Base-by-base conservation (phyloP, 129 eudicot genomes). In the Tagetes patula region DNA sequence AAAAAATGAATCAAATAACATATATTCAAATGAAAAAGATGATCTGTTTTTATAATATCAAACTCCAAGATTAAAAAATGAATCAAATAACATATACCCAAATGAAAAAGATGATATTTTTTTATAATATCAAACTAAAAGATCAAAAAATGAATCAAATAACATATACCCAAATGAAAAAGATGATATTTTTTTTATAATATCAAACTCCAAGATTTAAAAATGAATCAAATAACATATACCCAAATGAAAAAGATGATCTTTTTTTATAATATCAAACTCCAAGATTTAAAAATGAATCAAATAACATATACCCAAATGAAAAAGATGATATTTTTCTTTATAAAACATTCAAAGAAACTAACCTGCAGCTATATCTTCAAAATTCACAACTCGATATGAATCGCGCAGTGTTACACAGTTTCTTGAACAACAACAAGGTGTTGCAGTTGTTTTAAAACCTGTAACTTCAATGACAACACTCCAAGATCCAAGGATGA, bases 201-300 rank as follows among this genome's bases (percentile, higher is more conserved):
- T 1, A 54, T 38, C 65, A 52, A 42, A 20, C 41, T 74, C 74
- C 39, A 54, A 42, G 67, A 67, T 77, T 58, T 13, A 69, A 69
- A 77, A 1, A 46, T 37, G 34, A 27, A 59, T 67, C 20, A 53
- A 20, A 20, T 20, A 20, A 20, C 0, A 20, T 20, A 20, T 20
- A 20, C 27, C 27, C 27, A 20, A 20, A 20, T 20, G 27, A 20
- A 20, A 20, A 20, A 20, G 27, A 20, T 20, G 27, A 20, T 20
- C 27, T 20, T 20, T 20, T 20, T 63, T 36, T 71, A 27, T 41
- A 71, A 41, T 1, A 54, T 38, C 65, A 52, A 42, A 20, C 41
- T 74, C 74, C 39, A 54, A 42, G 67, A 67, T 77, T 58, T 8
- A 69, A 69, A 77, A 1, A 46, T 37, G 34, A 27, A 59, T 67